Evolutionary conservation across 176 grass and related monocot genomes (phyloP).

Genomic region (Bothriochloa decipiens): DNA sequence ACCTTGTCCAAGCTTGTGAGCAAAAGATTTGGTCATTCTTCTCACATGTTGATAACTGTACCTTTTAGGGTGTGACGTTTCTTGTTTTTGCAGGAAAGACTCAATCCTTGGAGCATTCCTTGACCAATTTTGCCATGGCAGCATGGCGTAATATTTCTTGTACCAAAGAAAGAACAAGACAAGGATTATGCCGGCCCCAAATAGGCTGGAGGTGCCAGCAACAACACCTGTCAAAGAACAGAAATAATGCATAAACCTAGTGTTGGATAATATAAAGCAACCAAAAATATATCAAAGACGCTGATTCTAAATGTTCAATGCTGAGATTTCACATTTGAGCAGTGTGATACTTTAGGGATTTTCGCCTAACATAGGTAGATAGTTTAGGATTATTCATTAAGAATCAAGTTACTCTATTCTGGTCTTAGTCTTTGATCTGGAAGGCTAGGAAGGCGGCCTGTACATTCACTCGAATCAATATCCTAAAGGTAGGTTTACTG

Average conservation of each 20-base stretch:
- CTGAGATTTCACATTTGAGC: not conserved
- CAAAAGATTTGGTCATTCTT: slow-evolving; percentile 47
- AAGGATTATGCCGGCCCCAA: slow-evolving; percentile 1
- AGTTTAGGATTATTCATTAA: no score
- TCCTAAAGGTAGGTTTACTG: no score
- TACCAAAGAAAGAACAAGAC: not conserved
- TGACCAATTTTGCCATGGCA: slow-evolving; percentile 1
- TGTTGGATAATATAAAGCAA: not conserved
- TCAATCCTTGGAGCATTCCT: slow-evolving; percentile 32
- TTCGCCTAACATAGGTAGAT: no score
- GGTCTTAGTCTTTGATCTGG: no score
- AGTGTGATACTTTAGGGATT: not conserved
- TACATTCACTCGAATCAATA: no score
- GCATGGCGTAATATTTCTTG: not conserved
- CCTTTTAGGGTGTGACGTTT: slow-evolving; percentile 33
- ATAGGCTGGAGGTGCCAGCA: not conserved
- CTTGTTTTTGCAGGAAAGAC: slow-evolving; percentile 40
- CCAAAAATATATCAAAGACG: not conserved
- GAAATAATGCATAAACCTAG: not conserved
- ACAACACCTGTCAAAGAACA: not conserved
- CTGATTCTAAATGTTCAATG: not conserved
- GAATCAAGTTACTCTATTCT: no score
- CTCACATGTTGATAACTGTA: slow-evolving; percentile 41
- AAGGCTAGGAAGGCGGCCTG: no score
- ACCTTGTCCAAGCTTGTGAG: slow-evolving; percentile 44